Base-by-base conservation (phyloP, 2,329 filamentous ascomycete species). In the Sclerotinia borealis region DNA sequence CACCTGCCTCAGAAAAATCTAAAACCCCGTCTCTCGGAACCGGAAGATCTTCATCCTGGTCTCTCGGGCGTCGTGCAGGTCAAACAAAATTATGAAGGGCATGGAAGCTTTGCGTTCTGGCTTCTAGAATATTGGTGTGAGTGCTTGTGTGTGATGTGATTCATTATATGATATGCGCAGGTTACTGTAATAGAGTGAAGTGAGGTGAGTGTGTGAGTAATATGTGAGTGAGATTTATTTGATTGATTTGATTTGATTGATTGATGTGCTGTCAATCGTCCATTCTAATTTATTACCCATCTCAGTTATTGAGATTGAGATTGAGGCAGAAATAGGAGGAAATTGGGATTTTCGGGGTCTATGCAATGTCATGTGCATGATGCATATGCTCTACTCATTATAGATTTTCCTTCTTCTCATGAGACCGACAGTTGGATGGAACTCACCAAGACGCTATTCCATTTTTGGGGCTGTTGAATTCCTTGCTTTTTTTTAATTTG, bases 141-240 rank as follows among this genome's bases (percentile, higher is more conserved):
- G n/a, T n/a, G n/a, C n/a, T n/a, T n/a, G n/a, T n/a, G 47, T 31
- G n/a, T 55, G 37, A 43, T 55, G 31, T 67, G 65, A 66, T 48
- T 59, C 19, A n/a, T n/a, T n/a, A n/a, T n/a, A n/a, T n/a, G n/a
- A 37, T 29, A 52, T 52, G 61, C 45, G 60, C 60, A 65, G 63
- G 50, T 54, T 54, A 39, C 54, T 17, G 27, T n/a, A n/a, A n/a
- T n/a, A n/a, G n/a, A n/a, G n/a, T n/a, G n/a, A n/a, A n/a, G n/a
- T n/a, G n/a, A n/a, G n/a, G n/a, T n/a, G n/a, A n/a, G n/a, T n/a
- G n/a, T n/a, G n/a, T n/a, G n/a, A n/a, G n/a, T n/a, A n/a, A n/a
- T n/a, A 41, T 41, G 17, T 43, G 41, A 10, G n/a, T 43, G 41
- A 15, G 41, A 22, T 22, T 5, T 4, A 8, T 43, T 22, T 43